A percentile compares a stretch with the other conserved stretches of the same genome.
These are phyloP conservation scores for Laguncularia racemosa DNA, from an alignment of 345 rosid genomes.

Conservation along the genomic window DNA sequence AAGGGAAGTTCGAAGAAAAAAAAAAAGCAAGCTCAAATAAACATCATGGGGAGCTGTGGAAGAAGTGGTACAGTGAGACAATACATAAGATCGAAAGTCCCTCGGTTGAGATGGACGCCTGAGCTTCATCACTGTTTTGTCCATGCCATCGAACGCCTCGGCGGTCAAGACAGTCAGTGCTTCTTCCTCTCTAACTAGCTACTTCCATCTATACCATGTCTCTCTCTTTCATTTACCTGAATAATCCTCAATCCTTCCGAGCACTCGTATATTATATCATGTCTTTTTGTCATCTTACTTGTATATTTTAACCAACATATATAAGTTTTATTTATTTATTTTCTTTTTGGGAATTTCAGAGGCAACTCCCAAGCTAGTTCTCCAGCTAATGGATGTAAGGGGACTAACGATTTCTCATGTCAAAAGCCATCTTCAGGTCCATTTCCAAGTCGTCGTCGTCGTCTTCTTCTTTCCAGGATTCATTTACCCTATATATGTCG, in stretches of 20 bases:
- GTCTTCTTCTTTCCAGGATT: neutral
- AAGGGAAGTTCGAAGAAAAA: too few relatives aligned
- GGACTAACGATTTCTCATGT: slow-evolving; percentile 98
- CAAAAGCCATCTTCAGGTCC: slow-evolving; percentile 96
- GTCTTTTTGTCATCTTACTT: too few relatives aligned
- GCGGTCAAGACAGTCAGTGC: slow-evolving; percentile 77
- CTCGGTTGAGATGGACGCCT: slow-evolving; percentile 95
- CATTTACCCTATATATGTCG: neutral
- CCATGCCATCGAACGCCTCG: slow-evolving; percentile 81
- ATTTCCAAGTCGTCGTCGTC: neutral
- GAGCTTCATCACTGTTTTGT: slow-evolving; percentile 91
- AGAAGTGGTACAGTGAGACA: slow-evolving; percentile 81
- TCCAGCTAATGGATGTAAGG: slow-evolving; percentile 92
- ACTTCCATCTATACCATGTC: neutral
- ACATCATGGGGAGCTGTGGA: slow-evolving; percentile 59
- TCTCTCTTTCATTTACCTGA: neutral
- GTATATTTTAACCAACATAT: too few relatives aligned
- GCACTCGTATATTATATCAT: too few relatives aligned
- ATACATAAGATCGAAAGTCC: slow-evolving; percentile 81
- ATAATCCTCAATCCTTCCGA: too few relatives aligned
- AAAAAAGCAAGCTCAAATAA: slow-evolving; percentile 9
- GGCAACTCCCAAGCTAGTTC: slow-evolving; percentile 97
- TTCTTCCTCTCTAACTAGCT: neutral
- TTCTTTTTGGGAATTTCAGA: slow-evolving; percentile 24
- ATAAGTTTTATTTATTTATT: neutral